A percentile compares a stretch with the other conserved stretches of the same genome.
Conservation (phyloP, 257 asterid species). For the Solanum pennellii region DNA sequence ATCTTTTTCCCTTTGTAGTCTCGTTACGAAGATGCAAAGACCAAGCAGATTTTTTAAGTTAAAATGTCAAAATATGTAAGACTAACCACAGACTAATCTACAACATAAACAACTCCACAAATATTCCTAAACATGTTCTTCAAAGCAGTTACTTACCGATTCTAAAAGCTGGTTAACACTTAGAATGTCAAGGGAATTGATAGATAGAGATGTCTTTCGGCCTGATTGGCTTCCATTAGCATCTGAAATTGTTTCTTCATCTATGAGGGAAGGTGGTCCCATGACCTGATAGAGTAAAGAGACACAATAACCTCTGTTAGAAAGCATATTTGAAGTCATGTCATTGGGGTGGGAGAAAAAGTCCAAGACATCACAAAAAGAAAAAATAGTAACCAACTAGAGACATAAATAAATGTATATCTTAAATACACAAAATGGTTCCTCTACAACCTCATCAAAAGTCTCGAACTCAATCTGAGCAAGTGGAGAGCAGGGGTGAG, state of each 20-base stretch:
- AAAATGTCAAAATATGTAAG: not conserved
- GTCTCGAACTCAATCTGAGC: conserved; percentile 26
- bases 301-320: not conserved
- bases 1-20: not conserved
- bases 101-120: not conserved
- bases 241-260: conserved; percentile 31
- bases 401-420: not conserved
- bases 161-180: conserved; percentile 44
- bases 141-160: conserved; percentile 22
- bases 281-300: conserved; percentile 17
- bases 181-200: conserved; percentile 31
- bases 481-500: conserved; percentile 37
- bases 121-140: not conserved
- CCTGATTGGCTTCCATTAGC: conserved; percentile 35
- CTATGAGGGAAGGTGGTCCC: conserved; percentile 15
- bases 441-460: conserved; percentile 28
- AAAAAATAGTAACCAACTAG: not conserved
- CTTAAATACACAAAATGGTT: not conserved
- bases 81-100: not conserved
- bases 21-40: not conserved
- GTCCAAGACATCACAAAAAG: not conserved
- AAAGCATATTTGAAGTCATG: not conserved
- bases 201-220: conserved; percentile 28
- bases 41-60: not conserved
- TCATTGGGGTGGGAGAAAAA: not conserved